These are phyloP conservation scores for Malus asiatica DNA, from an alignment of 306 rosid genomes.

Conservation along the genomic window DNA sequence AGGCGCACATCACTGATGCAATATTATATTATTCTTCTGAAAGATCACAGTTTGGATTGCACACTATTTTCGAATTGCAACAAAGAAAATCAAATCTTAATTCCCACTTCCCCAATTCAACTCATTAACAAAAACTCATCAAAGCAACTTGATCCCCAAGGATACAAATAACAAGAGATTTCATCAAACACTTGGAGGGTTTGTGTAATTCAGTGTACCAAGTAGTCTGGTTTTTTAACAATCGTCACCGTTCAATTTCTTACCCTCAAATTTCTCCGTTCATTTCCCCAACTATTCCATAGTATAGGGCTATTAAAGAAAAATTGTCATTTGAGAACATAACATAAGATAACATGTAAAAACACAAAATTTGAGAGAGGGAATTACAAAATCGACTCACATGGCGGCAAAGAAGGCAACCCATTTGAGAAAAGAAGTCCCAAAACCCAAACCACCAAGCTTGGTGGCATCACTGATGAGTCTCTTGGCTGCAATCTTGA, in stretches of 20 bases:
- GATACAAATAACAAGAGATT: background rate
- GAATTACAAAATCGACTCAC: slow-evolving; percentile 16
- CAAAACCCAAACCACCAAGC: slow-evolving; percentile 42
- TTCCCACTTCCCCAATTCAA: background rate
- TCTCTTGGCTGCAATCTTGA: slow-evolving; percentile 35
- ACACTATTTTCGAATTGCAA: no score
- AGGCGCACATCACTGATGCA: background rate
- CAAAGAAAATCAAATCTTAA: no score
- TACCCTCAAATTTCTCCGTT: no score
- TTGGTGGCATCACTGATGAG: slow-evolving; percentile 35
- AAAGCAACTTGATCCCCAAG: background rate
- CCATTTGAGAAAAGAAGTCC: slow-evolving; percentile 49
- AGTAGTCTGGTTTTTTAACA: no score
- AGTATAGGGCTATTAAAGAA: no score
- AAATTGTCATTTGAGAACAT: background rate
- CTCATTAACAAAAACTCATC: background rate
- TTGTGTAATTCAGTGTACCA: no score
- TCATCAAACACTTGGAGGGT: background rate
- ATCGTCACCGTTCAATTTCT: no score
- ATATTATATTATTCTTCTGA: no score
- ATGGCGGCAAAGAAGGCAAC: slow-evolving; percentile 56
- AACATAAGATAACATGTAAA: background rate
- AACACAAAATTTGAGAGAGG: background rate
- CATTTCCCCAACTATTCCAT: no score
- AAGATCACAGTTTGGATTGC: no score